phyloP scores from a whole-genome alignment of 2,329 filamentous ascomycete species.

The Didymella arachidicola region DNA sequence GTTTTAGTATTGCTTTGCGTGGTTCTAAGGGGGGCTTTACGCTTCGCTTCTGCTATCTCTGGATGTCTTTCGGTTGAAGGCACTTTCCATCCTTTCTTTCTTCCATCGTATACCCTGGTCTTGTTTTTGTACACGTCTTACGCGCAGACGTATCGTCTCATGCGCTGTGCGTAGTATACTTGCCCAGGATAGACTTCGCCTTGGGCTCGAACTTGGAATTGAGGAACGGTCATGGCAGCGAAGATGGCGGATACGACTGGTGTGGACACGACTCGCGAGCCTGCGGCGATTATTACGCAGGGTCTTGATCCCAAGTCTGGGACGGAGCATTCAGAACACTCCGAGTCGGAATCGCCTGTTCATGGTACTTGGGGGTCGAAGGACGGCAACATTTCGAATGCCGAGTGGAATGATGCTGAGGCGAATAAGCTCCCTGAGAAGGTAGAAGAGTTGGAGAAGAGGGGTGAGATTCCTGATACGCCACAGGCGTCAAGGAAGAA shows the following conservation, averaged over 20 bases:
- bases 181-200: not conserved
- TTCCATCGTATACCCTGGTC: not conserved
- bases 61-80: not conserved
- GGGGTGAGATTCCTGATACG: slow-evolving; percentile 39
- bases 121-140: not conserved
- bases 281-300: slow-evolving; percentile 40
- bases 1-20: slow-evolving; percentile 6
- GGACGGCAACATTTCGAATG: slow-evolving; percentile 52
- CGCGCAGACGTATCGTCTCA: not conserved
- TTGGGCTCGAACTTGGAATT: not conserved
- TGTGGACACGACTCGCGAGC: not conserved
- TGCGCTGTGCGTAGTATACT: not conserved
- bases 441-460: slow-evolving; percentile 43
- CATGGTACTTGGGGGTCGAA: slow-evolving; percentile 40
- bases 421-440: slow-evolving; percentile 56
- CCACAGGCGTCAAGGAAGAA: slow-evolving; percentile 61
- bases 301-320: slow-evolving; percentile 46
- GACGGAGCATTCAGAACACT: slow-evolving; percentile 38
- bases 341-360: slow-evolving; percentile 29
- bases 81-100: not conserved
- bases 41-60: not conserved
- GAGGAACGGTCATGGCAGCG: slow-evolving; percentile 1
- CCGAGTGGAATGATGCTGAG: slow-evolving; percentile 57
- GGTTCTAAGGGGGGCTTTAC: not conserved
- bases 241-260: slow-evolving; percentile 26